Base-by-base conservation (phyloP, 352 stramenopile genomes). In the Globisporangium carolinianum region DNA sequence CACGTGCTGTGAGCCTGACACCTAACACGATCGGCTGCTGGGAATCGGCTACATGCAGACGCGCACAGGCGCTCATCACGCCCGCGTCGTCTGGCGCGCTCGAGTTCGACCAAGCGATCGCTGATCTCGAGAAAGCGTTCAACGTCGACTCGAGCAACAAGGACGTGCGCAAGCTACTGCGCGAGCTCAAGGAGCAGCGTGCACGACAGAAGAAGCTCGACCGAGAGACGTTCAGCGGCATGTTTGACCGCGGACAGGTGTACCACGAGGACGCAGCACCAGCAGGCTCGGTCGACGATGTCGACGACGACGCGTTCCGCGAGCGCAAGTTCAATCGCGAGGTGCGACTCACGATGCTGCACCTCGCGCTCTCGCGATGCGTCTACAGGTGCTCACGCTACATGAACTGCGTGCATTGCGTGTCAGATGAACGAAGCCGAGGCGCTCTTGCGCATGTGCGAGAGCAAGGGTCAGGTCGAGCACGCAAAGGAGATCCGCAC, bases 101-200 rank as follows among this genome's bases (percentile, higher is more conserved):
- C 15, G 84, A 92, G 57, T 87, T 92, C 51, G 82, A 92, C 42
- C 75, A 75, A 57, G 83, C 83, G 7, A 80, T 94, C n/a, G 57
- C 32, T 0, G 81, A 89, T 61, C 62, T 94, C 14, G 77, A 91
- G 49, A 80, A 72, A n/a, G 83, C 83, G 24, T 81, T 72, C 51
- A 67, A 68, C 2, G 70, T 86, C 12, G 79, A 92, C 53, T 64
- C 75, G 6, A 63, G 69, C 32, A 89, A 89, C 51, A 72, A 75
- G 41, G 75, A 78, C 15, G 76, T 91, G 7, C 68, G 72, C 1
- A 89, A 86, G 53, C 63, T 91, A 4, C 76, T 89, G 18, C 79
- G 76, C 11, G 75, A 87, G 51, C 60, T 93, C 2, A 79, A 83
- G 49, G 77, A 90, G 36, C 80, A 91, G 51, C 67, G 80, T 14